Conservation (phyloP, 352 stramenopile genomes). For the Phytophthora agathidicida region DNA sequence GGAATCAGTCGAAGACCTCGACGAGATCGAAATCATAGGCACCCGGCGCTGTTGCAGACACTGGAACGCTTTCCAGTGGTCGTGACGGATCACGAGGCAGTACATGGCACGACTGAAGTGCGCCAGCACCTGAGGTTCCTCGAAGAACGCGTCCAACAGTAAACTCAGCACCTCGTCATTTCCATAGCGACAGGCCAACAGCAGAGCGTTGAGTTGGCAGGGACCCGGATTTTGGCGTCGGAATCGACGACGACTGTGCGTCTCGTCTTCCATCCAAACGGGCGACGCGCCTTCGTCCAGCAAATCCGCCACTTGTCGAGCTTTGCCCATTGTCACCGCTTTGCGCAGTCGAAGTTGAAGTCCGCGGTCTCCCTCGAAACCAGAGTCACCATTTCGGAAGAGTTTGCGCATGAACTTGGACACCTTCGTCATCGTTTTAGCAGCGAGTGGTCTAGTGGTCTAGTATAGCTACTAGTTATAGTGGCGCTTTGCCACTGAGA, state of each 20-base stretch:
- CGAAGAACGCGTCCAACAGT: slow-evolving; percentile 67
- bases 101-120: slow-evolving; percentile 74
- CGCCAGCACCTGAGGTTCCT: slow-evolving; percentile 42
- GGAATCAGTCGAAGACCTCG: slow-evolving; percentile 23
- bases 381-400: slow-evolving; percentile 35
- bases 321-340: slow-evolving; percentile 50
- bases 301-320: slow-evolving; percentile 53
- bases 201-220: slow-evolving; percentile 58
- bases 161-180: slow-evolving; percentile 57
- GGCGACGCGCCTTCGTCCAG: slow-evolving; percentile 64
- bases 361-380: slow-evolving; percentile 6
- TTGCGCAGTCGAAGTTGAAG: slow-evolving; percentile 65
- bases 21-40: slow-evolving; percentile 29
- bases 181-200: slow-evolving; percentile 64
- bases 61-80: slow-evolving; percentile 69
- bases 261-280: slow-evolving; percentile 51
- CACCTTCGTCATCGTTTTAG: slow-evolving; percentile 42
- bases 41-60: slow-evolving; percentile 51
- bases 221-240: slow-evolving; percentile 9
- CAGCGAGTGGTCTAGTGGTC: too few relatives aligned
- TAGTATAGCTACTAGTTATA: too few relatives aligned
- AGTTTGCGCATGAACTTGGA: slow-evolving; percentile 53
- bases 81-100: slow-evolving; percentile 63
- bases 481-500: slow-evolving; percentile 18
- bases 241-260: slow-evolving; percentile 8